These are phyloP conservation scores for Cyclostephanos tholiformis DNA, from an alignment of 108 stramenopile species.

Conservation along the genomic window DNA sequence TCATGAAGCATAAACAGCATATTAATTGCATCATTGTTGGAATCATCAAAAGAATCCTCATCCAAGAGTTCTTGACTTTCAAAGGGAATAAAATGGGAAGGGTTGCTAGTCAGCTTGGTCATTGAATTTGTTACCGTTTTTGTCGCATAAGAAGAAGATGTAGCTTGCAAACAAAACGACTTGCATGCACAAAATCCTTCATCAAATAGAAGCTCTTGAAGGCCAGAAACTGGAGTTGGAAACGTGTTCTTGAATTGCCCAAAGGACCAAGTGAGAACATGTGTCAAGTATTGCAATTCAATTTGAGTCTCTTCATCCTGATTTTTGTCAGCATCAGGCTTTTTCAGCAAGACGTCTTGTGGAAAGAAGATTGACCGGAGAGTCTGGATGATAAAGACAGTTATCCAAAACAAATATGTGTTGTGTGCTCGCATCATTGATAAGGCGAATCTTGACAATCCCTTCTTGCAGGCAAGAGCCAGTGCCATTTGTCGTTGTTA, in stretches of 20 bases:
- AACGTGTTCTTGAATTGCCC: constrained; percentile 5
- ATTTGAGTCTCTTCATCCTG: neutral
- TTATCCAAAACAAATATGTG: constrained; percentile 1
- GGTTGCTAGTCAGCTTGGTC: no score
- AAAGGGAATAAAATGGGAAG: no score
- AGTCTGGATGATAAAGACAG: neutral
- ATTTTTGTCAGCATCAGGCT: neutral
- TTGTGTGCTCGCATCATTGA: neutral
- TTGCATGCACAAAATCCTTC: neutral
- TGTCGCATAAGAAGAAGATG: neutral
- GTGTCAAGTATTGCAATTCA: neutral
- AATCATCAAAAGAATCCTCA: neutral
- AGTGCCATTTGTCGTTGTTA: neutral
- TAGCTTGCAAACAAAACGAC: neutral
- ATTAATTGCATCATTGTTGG: neutral
- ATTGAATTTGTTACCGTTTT: no score
- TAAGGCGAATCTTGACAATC: neutral
- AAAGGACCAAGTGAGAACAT: constrained; percentile 2
- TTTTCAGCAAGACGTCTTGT: constrained; percentile 1
- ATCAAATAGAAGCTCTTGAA: neutral
- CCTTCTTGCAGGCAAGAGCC: neutral
- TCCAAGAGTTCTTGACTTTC: no score
- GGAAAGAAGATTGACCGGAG: neutral
- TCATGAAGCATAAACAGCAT: neutral
- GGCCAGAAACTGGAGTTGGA: neutral